phyloP scores from a whole-genome alignment of 768 basidiomycete genomes.

The Termitomyces sp. region DNA sequence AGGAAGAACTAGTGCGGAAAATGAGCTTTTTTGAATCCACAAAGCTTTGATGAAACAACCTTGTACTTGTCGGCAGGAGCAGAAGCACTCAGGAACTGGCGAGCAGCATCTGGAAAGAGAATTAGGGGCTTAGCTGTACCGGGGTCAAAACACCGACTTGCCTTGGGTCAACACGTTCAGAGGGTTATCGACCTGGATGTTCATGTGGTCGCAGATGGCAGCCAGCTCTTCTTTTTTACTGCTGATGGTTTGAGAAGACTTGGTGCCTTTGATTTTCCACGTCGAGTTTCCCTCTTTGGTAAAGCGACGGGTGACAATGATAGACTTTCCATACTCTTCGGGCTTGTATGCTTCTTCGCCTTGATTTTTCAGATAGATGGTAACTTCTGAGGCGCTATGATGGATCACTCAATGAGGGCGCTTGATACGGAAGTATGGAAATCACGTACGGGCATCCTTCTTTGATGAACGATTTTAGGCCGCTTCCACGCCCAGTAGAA shows the following conservation, averaged over 20 bases:
- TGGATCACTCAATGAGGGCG: not conserved
- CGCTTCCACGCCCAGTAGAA: slow-evolving; percentile 86
- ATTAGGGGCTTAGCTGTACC: not conserved
- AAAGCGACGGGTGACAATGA: slow-evolving; percentile 80
- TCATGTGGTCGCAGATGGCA: slow-evolving; percentile 92
- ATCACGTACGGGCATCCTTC: slow-evolving; percentile 73
- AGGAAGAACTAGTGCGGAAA: slow-evolving; percentile 75
- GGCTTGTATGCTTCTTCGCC: slow-evolving; percentile 88
- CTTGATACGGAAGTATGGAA: not conserved
- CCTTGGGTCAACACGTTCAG: slow-evolving; percentile 93
- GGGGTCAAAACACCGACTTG: slow-evolving; percentile 42
- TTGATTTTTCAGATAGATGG: slow-evolving; percentile 81
- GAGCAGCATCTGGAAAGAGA: slow-evolving; percentile 50
- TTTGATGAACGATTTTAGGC: slow-evolving; percentile 81
- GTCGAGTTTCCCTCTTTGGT: slow-evolving; percentile 68
- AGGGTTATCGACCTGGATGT: slow-evolving; percentile 95
- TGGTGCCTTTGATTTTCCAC: slow-evolving; percentile 80
- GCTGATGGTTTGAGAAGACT: slow-evolving; percentile 41
- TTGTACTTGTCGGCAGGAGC: slow-evolving; percentile 85
- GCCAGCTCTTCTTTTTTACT: slow-evolving; percentile 82
- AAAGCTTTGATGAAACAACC: slow-evolving; percentile 31
- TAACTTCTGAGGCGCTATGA: slow-evolving; percentile 66
- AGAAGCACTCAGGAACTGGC: slow-evolving; percentile 84
- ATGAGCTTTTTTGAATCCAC: not conserved
- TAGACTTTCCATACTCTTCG: slow-evolving; percentile 81